Evolutionary conservation across 2,329 filamentous ascomycete species (phyloP).

Genomic region (Neonectria hederae): DNA sequence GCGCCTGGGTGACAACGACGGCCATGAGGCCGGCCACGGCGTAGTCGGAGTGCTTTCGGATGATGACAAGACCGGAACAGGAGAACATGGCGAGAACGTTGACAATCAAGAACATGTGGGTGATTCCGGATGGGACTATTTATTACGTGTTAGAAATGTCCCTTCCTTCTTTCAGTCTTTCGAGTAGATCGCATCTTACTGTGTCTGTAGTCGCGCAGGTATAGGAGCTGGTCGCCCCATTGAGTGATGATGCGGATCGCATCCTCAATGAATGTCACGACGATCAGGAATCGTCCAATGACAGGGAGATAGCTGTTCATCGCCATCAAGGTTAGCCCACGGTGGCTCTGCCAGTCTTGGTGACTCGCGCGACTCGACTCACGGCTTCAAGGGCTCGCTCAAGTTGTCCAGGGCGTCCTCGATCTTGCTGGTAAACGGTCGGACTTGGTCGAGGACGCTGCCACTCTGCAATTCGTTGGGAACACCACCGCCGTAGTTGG

Average conservation of each 20-base stretch:
- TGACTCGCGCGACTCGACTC: constrained; percentile 40
- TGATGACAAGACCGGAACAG: constrained; percentile 88
- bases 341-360: constrained; percentile 3
- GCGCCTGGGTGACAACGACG: constrained; percentile 91
- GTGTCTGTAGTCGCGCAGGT: constrained; percentile 90
- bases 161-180: neutral
- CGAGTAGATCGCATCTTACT: constrained; percentile 69
- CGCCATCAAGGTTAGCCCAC: constrained; percentile 30
- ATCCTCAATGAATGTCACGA: constrained; percentile 98
- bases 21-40: constrained; percentile 89
- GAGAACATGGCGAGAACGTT: constrained; percentile 89
- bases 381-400: constrained; percentile 95
- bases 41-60: constrained; percentile 91
- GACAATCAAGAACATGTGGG: constrained; percentile 88
- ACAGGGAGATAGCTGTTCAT: constrained; percentile 83
- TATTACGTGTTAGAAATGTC: constrained; percentile 52
- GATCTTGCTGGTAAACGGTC: constrained; percentile 97
- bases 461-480: constrained; percentile 67
- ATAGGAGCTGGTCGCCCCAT: constrained; percentile 94
- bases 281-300: constrained; percentile 96
- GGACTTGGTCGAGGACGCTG: constrained; percentile 78
- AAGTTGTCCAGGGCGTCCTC: constrained; percentile 90
- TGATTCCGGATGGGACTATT: constrained; percentile 85
- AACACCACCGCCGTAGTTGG: constrained; percentile 72
- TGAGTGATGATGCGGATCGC: constrained; percentile 95